Conservation (phyloP, 805 yeast genomes). For the Ascoidea rubescens region DNA sequence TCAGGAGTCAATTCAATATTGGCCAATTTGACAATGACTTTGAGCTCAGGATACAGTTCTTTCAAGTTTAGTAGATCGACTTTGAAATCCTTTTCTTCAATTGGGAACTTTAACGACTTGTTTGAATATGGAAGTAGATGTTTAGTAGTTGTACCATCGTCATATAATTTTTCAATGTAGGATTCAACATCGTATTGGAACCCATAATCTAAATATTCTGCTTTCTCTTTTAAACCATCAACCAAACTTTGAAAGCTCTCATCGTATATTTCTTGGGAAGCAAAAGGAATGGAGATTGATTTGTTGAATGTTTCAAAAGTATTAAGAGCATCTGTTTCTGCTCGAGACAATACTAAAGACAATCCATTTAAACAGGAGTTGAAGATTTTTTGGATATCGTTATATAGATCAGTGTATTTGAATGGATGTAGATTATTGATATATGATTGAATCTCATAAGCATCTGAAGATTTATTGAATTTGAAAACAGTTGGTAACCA, state of each 20-base stretch:
- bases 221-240: slow-evolving; percentile 1
- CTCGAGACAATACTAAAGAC: slow-evolving; percentile 17
- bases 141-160: not conserved
- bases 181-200: not conserved
- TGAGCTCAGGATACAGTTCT: slow-evolving; percentile 13
- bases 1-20: slow-evolving; percentile 28
- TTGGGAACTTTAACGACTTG: not conserved
- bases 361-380: slow-evolving; percentile 20
- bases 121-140: not conserved
- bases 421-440: slow-evolving; percentile 27
- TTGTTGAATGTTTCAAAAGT: no score
- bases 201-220: not conserved
- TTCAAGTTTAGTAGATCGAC: slow-evolving; percentile 1
- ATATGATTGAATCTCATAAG: slow-evolving; percentile 19
- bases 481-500: slow-evolving; percentile 23
- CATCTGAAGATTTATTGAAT: slow-evolving; percentile 1
- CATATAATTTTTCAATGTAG: no score
- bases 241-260: not conserved
- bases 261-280: not conserved
- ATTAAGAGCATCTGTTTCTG: not conserved
- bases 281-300: not conserved
- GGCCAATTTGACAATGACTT: slow-evolving; percentile 26
- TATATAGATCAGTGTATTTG: slow-evolving; percentile 16
- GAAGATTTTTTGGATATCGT: slow-evolving; percentile 19
- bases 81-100: not conserved